Base-by-base conservation (phyloP, 345 rosid species). In the Pseudoturritis turrita region DNA sequence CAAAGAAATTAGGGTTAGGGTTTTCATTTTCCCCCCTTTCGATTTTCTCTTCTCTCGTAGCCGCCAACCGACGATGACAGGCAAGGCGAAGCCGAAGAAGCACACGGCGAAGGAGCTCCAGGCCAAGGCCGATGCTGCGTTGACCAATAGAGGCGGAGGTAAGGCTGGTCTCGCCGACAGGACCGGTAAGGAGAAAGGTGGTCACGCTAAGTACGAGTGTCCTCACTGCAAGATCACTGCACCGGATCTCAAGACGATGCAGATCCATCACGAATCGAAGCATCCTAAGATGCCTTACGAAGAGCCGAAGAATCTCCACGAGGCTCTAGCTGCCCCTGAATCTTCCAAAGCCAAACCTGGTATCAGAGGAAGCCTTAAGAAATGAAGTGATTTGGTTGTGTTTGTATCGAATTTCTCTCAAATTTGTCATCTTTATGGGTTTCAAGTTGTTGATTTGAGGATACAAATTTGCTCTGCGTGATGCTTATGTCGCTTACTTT, bases 61-160 rank as follows among this genome's bases (percentile, higher is more conserved):
- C 78, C 73, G 71, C 57, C 66, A 31, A 62, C n/a, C 55, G 70
- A 71, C 44, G 56, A 91, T 91, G 97, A 91, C 97, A 0, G 97
- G 97, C 7, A 95, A 92, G 79, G 99, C 99, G 26, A 92, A 95
- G 96, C 99, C 99, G 19, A 95, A 95, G 96, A 95, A 95, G 97
- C 99, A 95, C 83, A 95, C 99, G 39, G 98, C 99, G 36, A 95
- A 95, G 84, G 99, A 92, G 85, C 81, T 95, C 70, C 87, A 89
- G 1, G 77, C 96, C 10, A 95, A 95, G 77, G 76, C 83, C 46
- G 99, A 95, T 70, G 98, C 98, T 1, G 99, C 99, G 37, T 71
- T 83, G 17, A 95, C 99, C 25, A 95, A 87, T 77, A 79, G 98
- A 9, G 99, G 99, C 52, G 99, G 99, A 33, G 99, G 99, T 9